Percentiles rank a stretch among this genome's conserved stretches.
Evolutionary conservation across 176 grass and related monocot species (phyloP).

Genomic region (Bonia amplexicaulis): DNA sequence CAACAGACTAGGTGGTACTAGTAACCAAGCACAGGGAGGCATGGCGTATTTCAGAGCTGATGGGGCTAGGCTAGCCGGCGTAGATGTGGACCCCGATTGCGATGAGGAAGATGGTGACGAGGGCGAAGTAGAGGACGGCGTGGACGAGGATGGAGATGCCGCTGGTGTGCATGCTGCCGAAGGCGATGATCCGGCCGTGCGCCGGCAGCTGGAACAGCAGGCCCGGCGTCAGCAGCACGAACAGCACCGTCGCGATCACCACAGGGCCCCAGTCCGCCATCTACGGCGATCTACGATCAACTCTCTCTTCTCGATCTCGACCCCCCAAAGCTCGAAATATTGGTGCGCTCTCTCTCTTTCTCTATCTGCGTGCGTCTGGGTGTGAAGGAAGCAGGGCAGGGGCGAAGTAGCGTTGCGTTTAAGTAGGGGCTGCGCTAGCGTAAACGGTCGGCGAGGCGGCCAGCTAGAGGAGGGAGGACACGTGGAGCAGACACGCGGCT

Average conservation of each 20-base stretch:
- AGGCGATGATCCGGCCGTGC: conserved; percentile 47
- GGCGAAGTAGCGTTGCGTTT: neutral
- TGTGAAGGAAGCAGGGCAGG: neutral
- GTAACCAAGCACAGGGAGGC: neutral
- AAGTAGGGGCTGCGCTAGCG: neutral
- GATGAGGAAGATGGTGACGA: conserved; percentile 69
- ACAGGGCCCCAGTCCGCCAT: conserved; percentile 78
- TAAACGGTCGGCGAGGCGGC: neutral
- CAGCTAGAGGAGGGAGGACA: neutral
- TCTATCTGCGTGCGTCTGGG: no score
- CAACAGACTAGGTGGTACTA: neutral
- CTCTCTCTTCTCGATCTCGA: neutral
- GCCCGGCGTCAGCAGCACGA: conserved; percentile 65
- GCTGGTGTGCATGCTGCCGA: conserved; percentile 71
- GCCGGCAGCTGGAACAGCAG: conserved; percentile 63
- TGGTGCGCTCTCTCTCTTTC: no score
- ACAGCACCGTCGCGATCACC: conserved; percentile 62
- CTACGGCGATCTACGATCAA: neutral
- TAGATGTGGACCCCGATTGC: conserved; percentile 64
- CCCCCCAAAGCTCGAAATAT: neutral
- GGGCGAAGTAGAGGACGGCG: conserved; percentile 59
- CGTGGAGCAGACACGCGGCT: neutral
- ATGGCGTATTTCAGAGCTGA: no score
- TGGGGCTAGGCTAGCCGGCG: conserved; percentile 15
- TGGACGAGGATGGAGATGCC: conserved; percentile 61